phyloP scores from a whole-genome alignment of 2,329 filamentous ascomycete species.

The Pseudogymnoascus sp. region DNA sequence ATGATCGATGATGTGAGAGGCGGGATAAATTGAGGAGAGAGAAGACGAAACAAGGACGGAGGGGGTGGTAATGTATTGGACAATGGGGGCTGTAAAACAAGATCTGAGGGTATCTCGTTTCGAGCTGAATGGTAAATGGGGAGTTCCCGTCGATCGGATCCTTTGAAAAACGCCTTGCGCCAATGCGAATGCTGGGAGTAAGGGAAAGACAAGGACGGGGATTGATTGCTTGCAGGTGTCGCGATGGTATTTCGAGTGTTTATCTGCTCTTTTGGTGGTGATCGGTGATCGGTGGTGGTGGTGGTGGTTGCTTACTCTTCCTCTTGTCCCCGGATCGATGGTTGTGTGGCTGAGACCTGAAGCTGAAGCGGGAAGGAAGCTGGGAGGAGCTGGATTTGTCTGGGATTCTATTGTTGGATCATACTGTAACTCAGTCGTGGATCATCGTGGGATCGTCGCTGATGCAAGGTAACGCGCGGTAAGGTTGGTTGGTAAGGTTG shows the following conservation, averaged over 20 bases:
- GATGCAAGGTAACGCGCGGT: background rate
- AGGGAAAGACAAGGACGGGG: background rate
- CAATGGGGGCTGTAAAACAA: background rate
- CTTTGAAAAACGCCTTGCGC: background rate
- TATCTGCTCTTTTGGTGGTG: background rate
- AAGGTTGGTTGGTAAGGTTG: background rate
- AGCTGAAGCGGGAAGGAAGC: background rate
- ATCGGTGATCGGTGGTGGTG: background rate
- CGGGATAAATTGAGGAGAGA: background rate
- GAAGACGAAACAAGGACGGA: background rate
- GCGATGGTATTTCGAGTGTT: background rate
- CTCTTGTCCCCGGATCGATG: background rate
- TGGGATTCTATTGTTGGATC: background rate
- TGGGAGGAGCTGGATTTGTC: background rate
- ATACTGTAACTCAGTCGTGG: too few relatives aligned
- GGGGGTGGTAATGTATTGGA: background rate
- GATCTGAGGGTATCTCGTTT: constrained; percentile 1
- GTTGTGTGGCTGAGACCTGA: background rate
- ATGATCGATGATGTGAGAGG: background rate
- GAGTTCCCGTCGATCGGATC: background rate
- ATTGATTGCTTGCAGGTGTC: background rate
- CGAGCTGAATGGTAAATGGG: background rate
- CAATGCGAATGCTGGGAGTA: background rate
- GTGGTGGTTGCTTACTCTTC: background rate
- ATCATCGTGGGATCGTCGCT: background rate